phyloP scores from a whole-genome alignment of 2,329 filamentous ascomycete genomes.

The Talaromyces rugulosus region DNA sequence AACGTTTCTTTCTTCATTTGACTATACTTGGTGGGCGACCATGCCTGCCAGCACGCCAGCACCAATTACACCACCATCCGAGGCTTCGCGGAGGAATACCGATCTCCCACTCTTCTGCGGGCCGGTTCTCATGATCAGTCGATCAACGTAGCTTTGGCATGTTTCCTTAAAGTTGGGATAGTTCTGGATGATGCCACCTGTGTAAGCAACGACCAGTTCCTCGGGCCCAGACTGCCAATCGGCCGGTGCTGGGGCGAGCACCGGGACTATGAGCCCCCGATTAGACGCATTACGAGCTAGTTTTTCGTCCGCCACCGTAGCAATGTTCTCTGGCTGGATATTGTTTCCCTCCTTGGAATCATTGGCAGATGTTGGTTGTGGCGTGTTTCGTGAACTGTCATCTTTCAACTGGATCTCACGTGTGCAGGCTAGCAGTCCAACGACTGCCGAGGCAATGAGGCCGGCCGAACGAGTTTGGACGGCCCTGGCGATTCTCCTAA shows the following conservation, averaged over 20 bases:
- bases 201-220: conserved; percentile 73
- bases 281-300: not conserved
- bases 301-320: not conserved
- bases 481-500: conserved; percentile 64
- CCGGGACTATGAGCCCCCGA: conserved; percentile 31
- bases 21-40: conserved; percentile 22
- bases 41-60: conserved; percentile 53
- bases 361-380: conserved; percentile 23
- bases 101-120: conserved; percentile 45
- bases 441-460: conserved; percentile 67
- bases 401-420: conserved; percentile 56
- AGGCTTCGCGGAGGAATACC: conserved; percentile 50
- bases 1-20: not conserved
- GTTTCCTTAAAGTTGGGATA: conserved; percentile 70
- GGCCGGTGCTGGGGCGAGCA: conserved; percentile 29
- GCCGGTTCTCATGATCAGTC: conserved; percentile 44
- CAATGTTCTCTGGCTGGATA: not conserved
- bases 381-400: conserved; percentile 35
- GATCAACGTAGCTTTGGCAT: conserved; percentile 65
- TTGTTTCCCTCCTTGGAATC: conserved; percentile 17
- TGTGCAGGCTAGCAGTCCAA: conserved; percentile 65
- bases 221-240: conserved; percentile 45
- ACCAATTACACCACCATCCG: conserved; percentile 53
- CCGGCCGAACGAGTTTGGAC: conserved; percentile 70
- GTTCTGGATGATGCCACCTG: conserved; percentile 74